phyloP scores from a whole-genome alignment of 495 filamentous ascomycete species.

The Aspergillus carlsbadensis region DNA sequence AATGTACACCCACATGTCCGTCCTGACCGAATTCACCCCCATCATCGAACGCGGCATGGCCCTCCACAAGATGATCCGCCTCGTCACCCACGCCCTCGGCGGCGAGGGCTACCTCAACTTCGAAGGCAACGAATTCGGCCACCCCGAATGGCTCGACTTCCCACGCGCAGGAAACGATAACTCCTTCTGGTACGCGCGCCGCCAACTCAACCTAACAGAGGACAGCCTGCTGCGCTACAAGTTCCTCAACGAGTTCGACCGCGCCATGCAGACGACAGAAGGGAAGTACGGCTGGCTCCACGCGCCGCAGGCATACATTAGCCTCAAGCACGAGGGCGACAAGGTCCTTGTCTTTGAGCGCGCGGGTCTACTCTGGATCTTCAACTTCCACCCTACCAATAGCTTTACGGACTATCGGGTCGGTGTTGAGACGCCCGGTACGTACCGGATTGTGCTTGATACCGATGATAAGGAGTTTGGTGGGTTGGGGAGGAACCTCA shows the following conservation, averaged over 20 bases:
- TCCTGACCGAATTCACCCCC: conserved; percentile 76
- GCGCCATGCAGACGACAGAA: conserved; percentile 83
- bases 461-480: conserved; percentile 76
- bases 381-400: conserved; percentile 89
- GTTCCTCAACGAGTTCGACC: conserved; percentile 93
- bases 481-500: conserved; percentile 73
- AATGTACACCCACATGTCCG: conserved; percentile 97
- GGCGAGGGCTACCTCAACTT: conserved; percentile 99
- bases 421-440: conserved; percentile 79
- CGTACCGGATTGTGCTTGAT: conserved; percentile 85
- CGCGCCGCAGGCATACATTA: conserved; percentile 82
- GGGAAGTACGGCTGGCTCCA: conserved; percentile 92
- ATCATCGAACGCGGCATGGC: conserved; percentile 89
- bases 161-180: conserved; percentile 92
- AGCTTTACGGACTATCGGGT: conserved; percentile 93
- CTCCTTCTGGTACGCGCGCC: conserved; percentile 94
- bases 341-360: conserved; percentile 97
- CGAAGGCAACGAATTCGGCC: conserved; percentile 97
- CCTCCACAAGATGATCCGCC: conserved; percentile 94
- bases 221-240: conserved; percentile 83
- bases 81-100: conserved; percentile 90
- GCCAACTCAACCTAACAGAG: conserved; percentile 90
- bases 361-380: conserved; percentile 85
- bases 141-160: conserved; percentile 99
- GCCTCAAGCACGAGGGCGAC: conserved; percentile 89